Evolutionary conservation across 108 stramenopile species (phyloP), one percentile per base, ranked within the genome.

Genomic region (Pinguiococcus pyrenoidosus): DNA sequence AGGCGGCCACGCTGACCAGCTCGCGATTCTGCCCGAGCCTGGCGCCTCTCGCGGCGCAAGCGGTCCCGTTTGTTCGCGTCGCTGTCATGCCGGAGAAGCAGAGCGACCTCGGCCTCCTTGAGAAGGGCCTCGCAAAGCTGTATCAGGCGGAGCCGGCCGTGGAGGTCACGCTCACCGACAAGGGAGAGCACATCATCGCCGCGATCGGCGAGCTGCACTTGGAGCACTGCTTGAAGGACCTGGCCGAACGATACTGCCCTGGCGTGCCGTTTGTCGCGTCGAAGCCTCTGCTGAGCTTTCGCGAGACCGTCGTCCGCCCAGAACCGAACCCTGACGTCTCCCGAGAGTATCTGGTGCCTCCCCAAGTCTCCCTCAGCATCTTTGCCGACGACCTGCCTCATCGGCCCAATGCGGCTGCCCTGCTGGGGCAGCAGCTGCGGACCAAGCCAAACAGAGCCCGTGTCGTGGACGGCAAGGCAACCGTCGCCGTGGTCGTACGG

Each of bases 71-170:
- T 33, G 39, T 76, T 5, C 49, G 66, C 4, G 74, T 76, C 5
- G 66, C 74, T 0, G 62, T 76, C 17, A 69, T 71, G 22, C 57
- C 70, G 1, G 8, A 28, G 22, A 45, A 67, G 18, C 67, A 63
- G 32, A 21, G 16, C 16, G 56, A 76, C 34, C 29, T 71, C 45
- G 52, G 57, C 3, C 33, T 37, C 33, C 38, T 76, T 21, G 64
- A 71, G 33, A 29, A 18, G 4, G 74, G 74, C 5, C 62, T 76
- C 4, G 56, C 46, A 28, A 60, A 59, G 51, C 66, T 76, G 18
- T 66, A 74, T 32, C 72, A 73, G 29, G 65, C 66, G 4, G 74
- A 76, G 49, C 72, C 74, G 9, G 72, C 62, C 12, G 74, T 71
- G 4, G 72, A 73, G 51, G 59, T 75, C 1, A 18, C 56, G 24